Base-by-base conservation (phyloP, 257 asterid species). In the Leonotis leonurus region DNA sequence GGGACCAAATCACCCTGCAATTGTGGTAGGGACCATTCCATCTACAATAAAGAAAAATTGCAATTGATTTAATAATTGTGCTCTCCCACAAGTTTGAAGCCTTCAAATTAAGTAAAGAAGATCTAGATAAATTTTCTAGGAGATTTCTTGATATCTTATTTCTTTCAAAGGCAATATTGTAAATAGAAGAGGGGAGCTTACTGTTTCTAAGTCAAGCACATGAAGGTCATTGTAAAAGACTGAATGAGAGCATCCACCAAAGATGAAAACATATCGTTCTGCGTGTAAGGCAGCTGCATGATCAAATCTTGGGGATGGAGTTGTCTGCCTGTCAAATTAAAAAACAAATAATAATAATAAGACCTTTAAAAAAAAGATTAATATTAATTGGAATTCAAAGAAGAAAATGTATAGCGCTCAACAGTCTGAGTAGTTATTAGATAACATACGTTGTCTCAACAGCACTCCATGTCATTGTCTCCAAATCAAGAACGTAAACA, bases 231-330 rank as follows among this genome's bases (percentile, higher is more conserved):
- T 89, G 79, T 78, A 87, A 73, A 93, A 93, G 56, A 85, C 67
- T 51, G 99, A 89, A 82, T 93, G 99, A 64, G 99, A 89, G 85
- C 99, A 93, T 70, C 99, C 99, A 64, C 99, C 99, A 77, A 81
- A 84, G 56, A 93, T 75, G 55, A 85, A 83, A 75, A 93, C 95
- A 81, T 89, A 93, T 27, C 87, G 89, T 12, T 79, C 94, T 27
- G 82, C 83, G 73, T 87, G 91, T 65, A 83, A 57, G 36, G 96
- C 90, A 72, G 99, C 96, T 24, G 86, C 68, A 77, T 89, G 99
- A 80, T 93, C 99, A 71, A 86, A 89, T 78, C 99, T 85, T 49
- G 99, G 97, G 62, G 84, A 68, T 76, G 99, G 99, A 72, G 95
- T 83, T 54, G 86, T 74, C 82, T 89, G 91, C 82, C 97, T 93